A percentile compares a stretch with the other conserved stretches of the same genome.
These are phyloP conservation scores for Suillus subluteus DNA, from an alignment of 768 basidiomycete species.

Conservation along the genomic window DNA sequence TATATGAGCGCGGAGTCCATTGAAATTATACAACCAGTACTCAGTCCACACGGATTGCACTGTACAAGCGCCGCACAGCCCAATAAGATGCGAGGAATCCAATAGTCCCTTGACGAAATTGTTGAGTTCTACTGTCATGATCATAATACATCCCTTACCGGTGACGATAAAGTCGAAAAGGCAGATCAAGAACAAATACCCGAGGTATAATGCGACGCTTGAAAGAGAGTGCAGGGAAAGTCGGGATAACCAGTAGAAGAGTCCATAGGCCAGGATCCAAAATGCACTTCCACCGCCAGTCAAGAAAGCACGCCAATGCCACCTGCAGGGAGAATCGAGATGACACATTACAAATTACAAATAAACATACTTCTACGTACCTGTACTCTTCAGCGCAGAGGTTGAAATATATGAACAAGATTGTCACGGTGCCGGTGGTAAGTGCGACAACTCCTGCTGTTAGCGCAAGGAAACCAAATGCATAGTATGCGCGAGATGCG, in stretches of 20 bases:
- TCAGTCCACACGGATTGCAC: conserved; percentile 77
- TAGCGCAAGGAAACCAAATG: conserved; percentile 92
- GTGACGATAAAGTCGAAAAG: conserved; percentile 89
- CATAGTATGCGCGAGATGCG: conserved; percentile 91
- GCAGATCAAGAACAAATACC: conserved; percentile 84
- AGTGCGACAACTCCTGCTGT: conserved; percentile 82
- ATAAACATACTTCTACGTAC: conserved; percentile 40
- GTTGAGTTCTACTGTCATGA: conserved; percentile 11
- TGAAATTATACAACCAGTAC: neutral
- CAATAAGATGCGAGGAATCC: conserved; percentile 92
- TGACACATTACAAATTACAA: neutral
- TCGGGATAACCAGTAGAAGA: conserved; percentile 87
- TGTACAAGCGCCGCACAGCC: conserved; percentile 85
- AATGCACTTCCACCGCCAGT: conserved; percentile 86
- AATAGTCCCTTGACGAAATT: conserved; percentile 68
- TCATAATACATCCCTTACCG: conserved; percentile 48
- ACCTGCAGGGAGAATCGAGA: conserved; percentile 46
- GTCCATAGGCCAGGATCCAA: conserved; percentile 87
- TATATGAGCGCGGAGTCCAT: neutral
- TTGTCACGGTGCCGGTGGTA: conserved; percentile 89
- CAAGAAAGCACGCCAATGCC: conserved; percentile 96
- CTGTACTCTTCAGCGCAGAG: conserved; percentile 95
- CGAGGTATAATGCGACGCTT: conserved; percentile 83
- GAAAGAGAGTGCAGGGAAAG: conserved; percentile 84
- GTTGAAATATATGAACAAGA: conserved; percentile 87